phyloP scores from a whole-genome alignment of 129 eudicot species.

The Flaveria bidentis region DNA sequence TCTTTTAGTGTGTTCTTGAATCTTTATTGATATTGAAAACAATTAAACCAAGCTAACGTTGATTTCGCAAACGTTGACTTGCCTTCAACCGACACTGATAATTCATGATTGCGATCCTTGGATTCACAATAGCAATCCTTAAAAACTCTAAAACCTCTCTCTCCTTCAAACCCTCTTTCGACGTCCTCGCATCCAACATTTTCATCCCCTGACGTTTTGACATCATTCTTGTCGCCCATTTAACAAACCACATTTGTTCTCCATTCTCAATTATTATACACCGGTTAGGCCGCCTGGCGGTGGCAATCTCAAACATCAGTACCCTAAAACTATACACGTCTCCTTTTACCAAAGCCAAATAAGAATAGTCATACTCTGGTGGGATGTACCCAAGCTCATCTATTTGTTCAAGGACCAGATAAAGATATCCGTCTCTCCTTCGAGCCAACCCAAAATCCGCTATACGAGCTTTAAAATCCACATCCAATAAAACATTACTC shows the following conservation, averaged over 20 bases:
- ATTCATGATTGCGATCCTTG: no score
- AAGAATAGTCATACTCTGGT: slow-evolving; percentile 66
- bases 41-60: no score
- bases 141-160: slow-evolving; percentile 52
- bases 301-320: slow-evolving; percentile 59
- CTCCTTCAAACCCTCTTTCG: slow-evolving; percentile 46
- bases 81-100: no score
- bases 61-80: no score
- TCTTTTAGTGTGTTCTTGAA: no score
- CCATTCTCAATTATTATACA: slow-evolving; percentile 48
- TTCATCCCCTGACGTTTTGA: slow-evolving; percentile 47
- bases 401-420: slow-evolving; percentile 78
- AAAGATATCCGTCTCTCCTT: slow-evolving; percentile 45
- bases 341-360: slow-evolving; percentile 50
- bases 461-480: slow-evolving; percentile 60
- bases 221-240: slow-evolving; percentile 57
- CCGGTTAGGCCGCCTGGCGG: slow-evolving; percentile 64
- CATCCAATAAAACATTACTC: slow-evolving; percentile 75
- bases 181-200: slow-evolving; percentile 53
- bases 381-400: slow-evolving; percentile 98
- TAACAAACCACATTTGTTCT: slow-evolving; percentile 56
- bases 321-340: slow-evolving; percentile 88
- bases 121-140: no score
- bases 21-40: no score
- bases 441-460: slow-evolving; percentile 93